A percentile compares a stretch with the other conserved stretches of the same genome.
Evolutionary conservation across 2,329 filamentous ascomycete genomes (phyloP).

Genomic region (Xylaria sp.): DNA sequence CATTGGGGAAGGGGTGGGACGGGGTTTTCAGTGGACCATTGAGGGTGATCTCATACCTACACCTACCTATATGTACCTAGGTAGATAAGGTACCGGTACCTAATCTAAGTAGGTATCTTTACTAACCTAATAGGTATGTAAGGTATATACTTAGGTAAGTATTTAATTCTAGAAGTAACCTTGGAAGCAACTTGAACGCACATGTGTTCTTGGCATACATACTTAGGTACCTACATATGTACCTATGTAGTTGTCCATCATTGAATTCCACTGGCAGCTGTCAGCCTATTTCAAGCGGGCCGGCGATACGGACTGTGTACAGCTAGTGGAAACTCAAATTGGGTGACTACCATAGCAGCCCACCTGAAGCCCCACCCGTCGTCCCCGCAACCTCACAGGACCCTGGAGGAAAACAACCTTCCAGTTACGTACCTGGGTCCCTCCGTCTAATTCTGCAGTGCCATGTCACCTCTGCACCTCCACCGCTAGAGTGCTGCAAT

Average conservation of each 20-base stretch:
- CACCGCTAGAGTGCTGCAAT: constrained; percentile 30
- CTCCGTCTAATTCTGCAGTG: constrained; percentile 39
- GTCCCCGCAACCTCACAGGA: constrained; percentile 36
- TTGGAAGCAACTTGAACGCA: not conserved
- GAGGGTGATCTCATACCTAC: constrained; percentile 30
- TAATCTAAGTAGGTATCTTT: no score
- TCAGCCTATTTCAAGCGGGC: not conserved
- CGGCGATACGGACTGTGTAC: not conserved
- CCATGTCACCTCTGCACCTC: constrained; percentile 43
- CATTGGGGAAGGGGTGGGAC: not conserved
- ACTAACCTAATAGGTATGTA: not conserved
- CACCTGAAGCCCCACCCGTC: constrained; percentile 34
- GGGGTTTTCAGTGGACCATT: constrained; percentile 1
- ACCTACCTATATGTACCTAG: not conserved
- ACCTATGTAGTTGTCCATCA: not conserved
- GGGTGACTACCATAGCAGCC: constrained; percentile 7
- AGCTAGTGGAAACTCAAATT: constrained; percentile 4
- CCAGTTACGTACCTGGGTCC: constrained; percentile 29
- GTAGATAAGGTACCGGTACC: not conserved
- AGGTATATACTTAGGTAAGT: not conserved
- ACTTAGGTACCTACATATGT: not conserved
- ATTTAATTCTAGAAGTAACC: not conserved
- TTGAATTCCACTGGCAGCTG: constrained; percentile 17
- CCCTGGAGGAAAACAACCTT: constrained; percentile 38
- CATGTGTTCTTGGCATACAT: constrained; percentile 8